A percentile compares a stretch with the other conserved stretches of the same genome.
Conservation (phyloP, 1,284 basidiomycete species). For the Waitea zeae region DNA sequence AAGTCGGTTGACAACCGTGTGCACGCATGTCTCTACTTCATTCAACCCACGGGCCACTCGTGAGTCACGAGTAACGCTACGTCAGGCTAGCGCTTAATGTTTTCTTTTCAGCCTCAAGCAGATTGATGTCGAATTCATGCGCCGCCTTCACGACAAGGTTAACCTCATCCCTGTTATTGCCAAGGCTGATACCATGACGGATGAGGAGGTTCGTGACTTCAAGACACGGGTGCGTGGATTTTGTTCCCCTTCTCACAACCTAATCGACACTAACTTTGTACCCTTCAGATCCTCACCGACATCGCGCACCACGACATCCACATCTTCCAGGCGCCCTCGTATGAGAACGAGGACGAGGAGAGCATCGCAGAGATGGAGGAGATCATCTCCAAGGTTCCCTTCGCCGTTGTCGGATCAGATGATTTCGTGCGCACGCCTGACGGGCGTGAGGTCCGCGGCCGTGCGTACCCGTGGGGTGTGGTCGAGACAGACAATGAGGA, state of each 20-base stretch:
- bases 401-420: conserved; percentile 91
- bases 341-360: conserved; percentile 95
- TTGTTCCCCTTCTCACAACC: no score
- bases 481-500: conserved; percentile 97
- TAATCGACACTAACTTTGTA: no score
- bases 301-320: conserved; percentile 88
- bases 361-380: conserved; percentile 90
- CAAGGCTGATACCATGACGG: conserved; percentile 91
- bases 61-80: conserved; percentile 26
- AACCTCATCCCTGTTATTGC: conserved; percentile 96
- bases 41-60: conserved; percentile 95
- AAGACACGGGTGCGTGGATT: conserved; percentile 73
- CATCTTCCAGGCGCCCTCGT: conserved; percentile 90
- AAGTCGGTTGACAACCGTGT: conserved; percentile 83
- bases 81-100: conserved; percentile 3
- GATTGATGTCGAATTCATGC: conserved; percentile 96
- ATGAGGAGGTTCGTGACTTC: conserved; percentile 85
- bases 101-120: conserved; percentile 60
- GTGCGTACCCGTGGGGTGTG: conserved; percentile 91
- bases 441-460: conserved; percentile 80
- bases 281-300: conserved; percentile 68
- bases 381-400: conserved; percentile 93
- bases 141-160: conserved; percentile 86
- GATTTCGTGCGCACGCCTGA: conserved; percentile 65
- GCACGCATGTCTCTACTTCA: conserved; percentile 93